Percentiles rank a stretch among this genome's conserved stretches.
Conservation (phyloP, 805 yeast genomes). For the Candida silvatica region DNA sequence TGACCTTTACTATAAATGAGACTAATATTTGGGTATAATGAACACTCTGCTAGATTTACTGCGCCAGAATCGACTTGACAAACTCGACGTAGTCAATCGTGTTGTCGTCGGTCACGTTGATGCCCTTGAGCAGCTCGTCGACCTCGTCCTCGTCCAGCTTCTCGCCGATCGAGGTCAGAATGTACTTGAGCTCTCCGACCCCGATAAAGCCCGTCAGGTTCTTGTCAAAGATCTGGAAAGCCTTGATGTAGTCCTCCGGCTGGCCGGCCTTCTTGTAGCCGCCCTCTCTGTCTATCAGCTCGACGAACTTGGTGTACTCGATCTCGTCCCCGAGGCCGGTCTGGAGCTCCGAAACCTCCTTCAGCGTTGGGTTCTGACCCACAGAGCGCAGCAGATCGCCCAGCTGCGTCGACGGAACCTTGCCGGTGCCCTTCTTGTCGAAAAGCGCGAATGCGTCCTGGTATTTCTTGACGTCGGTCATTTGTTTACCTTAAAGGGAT, state of each 20-base stretch:
- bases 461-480: conserved; percentile 30
- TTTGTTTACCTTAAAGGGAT: background rate
- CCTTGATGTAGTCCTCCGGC: conserved; percentile 88
- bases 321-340: conserved; percentile 31
- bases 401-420: conserved; percentile 71
- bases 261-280: conserved; percentile 84
- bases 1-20: background rate
- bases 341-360: conserved; percentile 65
- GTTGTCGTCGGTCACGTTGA: conserved; percentile 87
- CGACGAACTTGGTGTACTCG: conserved; percentile 70
- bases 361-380: conserved; percentile 96
- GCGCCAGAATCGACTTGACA: conserved; percentile 88
- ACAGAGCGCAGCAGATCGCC: conserved; percentile 95
- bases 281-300: conserved; percentile 75
- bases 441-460: conserved; percentile 96
- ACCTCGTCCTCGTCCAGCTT: conserved; percentile 86
- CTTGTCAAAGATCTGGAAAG: conserved; percentile 96
- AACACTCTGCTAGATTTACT: conserved; percentile 31
- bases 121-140: conserved; percentile 93
- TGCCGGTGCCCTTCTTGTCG: conserved; percentile 93
- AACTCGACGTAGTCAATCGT: conserved; percentile 92
- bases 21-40: background rate
- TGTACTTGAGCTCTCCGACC: conserved; percentile 93
- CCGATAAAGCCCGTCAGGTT: conserved; percentile 93
- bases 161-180: conserved; percentile 93